Evolutionary conservation across 2,329 filamentous ascomycete genomes (phyloP).

Genomic region (Cryphonectria radicalis): DNA sequence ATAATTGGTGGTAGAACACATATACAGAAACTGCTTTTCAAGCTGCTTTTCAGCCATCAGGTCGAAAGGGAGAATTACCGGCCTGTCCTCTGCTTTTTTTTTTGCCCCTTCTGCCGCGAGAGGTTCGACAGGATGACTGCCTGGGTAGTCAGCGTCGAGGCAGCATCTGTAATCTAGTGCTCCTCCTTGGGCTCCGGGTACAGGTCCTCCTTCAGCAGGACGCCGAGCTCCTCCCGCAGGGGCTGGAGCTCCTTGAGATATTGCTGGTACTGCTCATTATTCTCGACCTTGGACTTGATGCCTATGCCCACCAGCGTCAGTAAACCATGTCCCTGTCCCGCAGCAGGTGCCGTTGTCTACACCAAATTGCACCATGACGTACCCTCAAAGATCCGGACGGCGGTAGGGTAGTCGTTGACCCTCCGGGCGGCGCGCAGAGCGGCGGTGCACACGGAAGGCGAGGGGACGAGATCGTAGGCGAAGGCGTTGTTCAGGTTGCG

Average conservation of each 20-base stretch:
- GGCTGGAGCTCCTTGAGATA: slow-evolving; percentile 93
- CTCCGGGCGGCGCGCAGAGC: slow-evolving; percentile 91
- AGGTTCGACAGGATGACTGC: slow-evolving; percentile 1
- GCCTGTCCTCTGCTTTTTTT: background rate
- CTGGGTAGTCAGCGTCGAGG: slow-evolving; percentile 3
- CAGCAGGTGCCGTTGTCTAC: background rate
- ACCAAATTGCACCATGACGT: slow-evolving; percentile 34
- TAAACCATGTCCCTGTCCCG: background rate
- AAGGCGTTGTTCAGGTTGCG: slow-evolving; percentile 99
- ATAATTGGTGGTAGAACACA: slow-evolving; percentile 25
- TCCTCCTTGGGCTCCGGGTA: slow-evolving; percentile 70
- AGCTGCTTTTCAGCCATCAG: slow-evolving; percentile 5
- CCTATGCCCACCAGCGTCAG: slow-evolving; percentile 55
- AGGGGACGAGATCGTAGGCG: slow-evolving; percentile 99
- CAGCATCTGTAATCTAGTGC: slow-evolving; percentile 25
- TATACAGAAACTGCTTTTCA: slow-evolving; percentile 26
- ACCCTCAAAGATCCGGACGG: slow-evolving; percentile 99
- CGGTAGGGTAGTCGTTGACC: slow-evolving; percentile 98
- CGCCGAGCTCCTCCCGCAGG: slow-evolving; percentile 90
- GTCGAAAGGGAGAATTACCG: background rate
- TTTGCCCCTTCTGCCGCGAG: background rate
- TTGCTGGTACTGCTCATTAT: slow-evolving; percentile 94
- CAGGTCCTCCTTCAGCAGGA: slow-evolving; percentile 88
- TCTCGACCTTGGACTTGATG: slow-evolving; percentile 99
- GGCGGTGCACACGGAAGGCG: slow-evolving; percentile 85